Base-by-base conservation (phyloP, 1,284 basidiomycete genomes). In the Trametes polyzona region DNA sequence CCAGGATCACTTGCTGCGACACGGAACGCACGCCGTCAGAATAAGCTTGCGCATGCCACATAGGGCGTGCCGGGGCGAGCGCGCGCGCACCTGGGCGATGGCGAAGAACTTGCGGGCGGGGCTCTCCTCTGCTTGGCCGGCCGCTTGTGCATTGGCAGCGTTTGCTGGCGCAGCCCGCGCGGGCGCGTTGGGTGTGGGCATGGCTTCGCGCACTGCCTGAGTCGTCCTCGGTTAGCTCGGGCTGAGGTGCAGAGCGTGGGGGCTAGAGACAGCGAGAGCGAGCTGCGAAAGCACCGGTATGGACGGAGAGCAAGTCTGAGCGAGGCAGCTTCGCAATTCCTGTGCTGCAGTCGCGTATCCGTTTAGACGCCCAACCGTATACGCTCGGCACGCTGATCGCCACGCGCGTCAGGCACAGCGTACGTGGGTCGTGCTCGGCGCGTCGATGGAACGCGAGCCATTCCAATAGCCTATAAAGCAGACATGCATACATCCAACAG, bases 1-100 rank as follows among this genome's bases (percentile, higher is more conserved):
- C 72, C 50, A 90, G 61, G 41, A 90, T 72, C 17, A 83, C 69
- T 90, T 90, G 87, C 88, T 90, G 19, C 19, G 14, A 59, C 9
- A 54, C 23, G 17, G 30, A n/a, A 33, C 35, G 17, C 3, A 48
- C 26, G 26, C 32, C 49, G 24, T 46, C 50, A 55, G 57, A 11
- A 21, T 24, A n/a, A 23, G 33, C 29, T 37, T 26, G 47, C 36
- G 24, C 16, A 47, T 8, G 21, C 47, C 43, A 24, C 47, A 30
- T 23, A 32, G 27, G 27, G 11, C 17, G 37, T 26, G n/a, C n/a
- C 16, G 35, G 3, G 14, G 16, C 67, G 12, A n/a, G n/a, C 9
- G 5, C 11, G 47, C 11, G 19, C 76, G 50, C 59, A 84, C 84
- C 77, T 85, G 83, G 42, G 74, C 76, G 57, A 83, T 70, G 44